Evolutionary conservation across 2,329 filamentous ascomycete genomes (phyloP).

Genomic region (Xylogone sp.): DNA sequence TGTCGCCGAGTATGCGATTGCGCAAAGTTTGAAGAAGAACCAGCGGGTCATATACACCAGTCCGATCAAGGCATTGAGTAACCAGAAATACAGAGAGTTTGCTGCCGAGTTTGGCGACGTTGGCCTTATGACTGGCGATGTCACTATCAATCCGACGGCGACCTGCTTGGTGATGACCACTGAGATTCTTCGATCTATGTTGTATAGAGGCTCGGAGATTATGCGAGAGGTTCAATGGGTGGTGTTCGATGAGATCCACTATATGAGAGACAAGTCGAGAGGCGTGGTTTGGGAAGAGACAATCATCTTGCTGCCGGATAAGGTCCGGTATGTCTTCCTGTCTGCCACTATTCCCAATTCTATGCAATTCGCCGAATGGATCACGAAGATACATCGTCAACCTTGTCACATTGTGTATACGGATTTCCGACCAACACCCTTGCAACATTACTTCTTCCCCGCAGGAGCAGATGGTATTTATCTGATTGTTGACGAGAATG

Average conservation of each 20-base stretch:
- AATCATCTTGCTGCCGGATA: conserved; percentile 95
- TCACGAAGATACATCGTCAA: conserved; percentile 95
- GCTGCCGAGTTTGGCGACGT: conserved; percentile 94
- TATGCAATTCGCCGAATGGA: conserved; percentile 99
- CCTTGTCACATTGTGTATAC: conserved; percentile 99
- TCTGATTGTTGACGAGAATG: conserved; percentile 94
- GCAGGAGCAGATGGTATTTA: conserved; percentile 89
- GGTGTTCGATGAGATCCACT: conserved; percentile 97
- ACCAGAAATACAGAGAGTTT: conserved; percentile 98
- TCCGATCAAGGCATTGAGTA: conserved; percentile 97
- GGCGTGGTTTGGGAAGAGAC: conserved; percentile 99
- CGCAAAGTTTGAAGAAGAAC: conserved; percentile 94
- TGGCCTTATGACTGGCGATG: conserved; percentile 97
- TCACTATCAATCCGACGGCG: conserved; percentile 97
- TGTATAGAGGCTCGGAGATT: conserved; percentile 97
- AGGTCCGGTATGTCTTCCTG: conserved; percentile 97
- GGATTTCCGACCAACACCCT: conserved; percentile 91
- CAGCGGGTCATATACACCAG: conserved; percentile 99
- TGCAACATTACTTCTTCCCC: conserved; percentile 98
- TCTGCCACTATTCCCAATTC: conserved; percentile 98
- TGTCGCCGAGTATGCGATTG: conserved; percentile 96
- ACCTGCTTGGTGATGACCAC: conserved; percentile 99
- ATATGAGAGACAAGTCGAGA: conserved; percentile 89
- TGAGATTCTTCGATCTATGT: conserved; percentile 97
- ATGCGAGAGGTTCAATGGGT: conserved; percentile 99